phyloP scores from a whole-genome alignment of 2,329 filamentous ascomycete genomes.

The Coniella vitis region DNA sequence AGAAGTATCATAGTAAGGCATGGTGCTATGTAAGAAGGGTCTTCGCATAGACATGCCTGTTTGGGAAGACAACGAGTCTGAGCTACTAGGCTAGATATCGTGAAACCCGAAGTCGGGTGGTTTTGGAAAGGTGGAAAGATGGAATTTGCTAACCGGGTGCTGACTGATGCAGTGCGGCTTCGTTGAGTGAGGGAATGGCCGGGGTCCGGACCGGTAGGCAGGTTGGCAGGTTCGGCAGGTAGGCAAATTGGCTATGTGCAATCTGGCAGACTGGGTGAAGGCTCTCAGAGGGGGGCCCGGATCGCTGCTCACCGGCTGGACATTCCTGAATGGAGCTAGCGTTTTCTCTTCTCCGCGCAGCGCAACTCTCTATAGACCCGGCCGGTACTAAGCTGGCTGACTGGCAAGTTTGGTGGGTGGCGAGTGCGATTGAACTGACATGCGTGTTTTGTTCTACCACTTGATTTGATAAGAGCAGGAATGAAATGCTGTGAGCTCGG shows the following conservation, averaged over 20 bases:
- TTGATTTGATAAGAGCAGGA: neutral
- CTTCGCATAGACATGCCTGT: slow-evolving; percentile 14
- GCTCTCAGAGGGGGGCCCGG: neutral
- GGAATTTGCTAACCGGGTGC: slow-evolving; percentile 1
- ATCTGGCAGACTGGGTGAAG: slow-evolving; percentile 3
- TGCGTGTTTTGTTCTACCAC: neutral
- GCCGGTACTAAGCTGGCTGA: no score
- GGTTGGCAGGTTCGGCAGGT: no score
- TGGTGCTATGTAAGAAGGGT: neutral
- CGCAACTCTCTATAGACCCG: no score
- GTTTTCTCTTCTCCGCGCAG: neutral
- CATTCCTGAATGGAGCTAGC: no score
- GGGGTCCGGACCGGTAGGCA: no score
- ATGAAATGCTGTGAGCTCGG: no score
- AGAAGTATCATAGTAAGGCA: neutral
- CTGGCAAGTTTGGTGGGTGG: no score
- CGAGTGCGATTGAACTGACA: no score
- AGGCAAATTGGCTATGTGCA: no score
- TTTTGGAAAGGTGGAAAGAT: neutral
- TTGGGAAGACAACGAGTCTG: slow-evolving; percentile 2
- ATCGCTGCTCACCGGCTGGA: slow-evolving; percentile 9
- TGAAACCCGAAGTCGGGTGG: slow-evolving; percentile 7
- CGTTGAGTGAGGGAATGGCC: no score
- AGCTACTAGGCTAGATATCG: no score
- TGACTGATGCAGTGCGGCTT: neutral